Percentiles rank a stretch among this genome's conserved stretches.
These are phyloP conservation scores for Lizonia empirigonia DNA, from an alignment of 2,329 filamentous ascomycete species.

Conservation along the genomic window DNA sequence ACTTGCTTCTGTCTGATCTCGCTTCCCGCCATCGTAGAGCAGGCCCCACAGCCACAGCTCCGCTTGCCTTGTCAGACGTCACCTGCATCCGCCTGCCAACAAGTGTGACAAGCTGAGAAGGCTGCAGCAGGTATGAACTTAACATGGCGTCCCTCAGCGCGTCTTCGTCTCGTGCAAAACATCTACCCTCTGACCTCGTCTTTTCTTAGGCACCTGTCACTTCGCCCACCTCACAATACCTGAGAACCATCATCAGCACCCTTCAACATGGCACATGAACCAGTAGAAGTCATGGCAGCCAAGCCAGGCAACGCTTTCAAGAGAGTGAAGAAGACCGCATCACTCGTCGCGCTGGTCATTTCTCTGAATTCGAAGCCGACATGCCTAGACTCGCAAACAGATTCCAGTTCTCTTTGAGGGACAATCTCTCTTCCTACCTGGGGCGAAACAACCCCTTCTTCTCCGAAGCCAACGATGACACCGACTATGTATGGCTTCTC, in stretches of 20 bases:
- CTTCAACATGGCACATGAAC: slow-evolving; percentile 35
- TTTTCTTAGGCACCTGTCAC: slow-evolving; percentile 29
- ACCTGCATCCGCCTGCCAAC: slow-evolving; percentile 16
- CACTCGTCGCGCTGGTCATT: slow-evolving; percentile 37
- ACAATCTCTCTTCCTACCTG: slow-evolving; percentile 49
- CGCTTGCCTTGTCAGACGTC: slow-evolving; percentile 23
- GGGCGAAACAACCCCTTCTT: slow-evolving; percentile 48
- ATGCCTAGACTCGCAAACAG: slow-evolving; percentile 45
- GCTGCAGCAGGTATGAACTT: slow-evolving; percentile 28
- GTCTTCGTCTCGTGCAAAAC: slow-evolving; percentile 42
- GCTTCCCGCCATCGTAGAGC: slow-evolving; percentile 18
- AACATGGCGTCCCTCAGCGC: slow-evolving; percentile 24
- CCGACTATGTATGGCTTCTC: slow-evolving; percentile 83
- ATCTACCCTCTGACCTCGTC: slow-evolving; percentile 40
- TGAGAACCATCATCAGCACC: slow-evolving; percentile 13
- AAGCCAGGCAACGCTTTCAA: slow-evolving; percentile 37
- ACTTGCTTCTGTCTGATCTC: slow-evolving; percentile 10
- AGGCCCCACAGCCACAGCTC: slow-evolving; percentile 14
- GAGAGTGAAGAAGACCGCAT: slow-evolving; percentile 43
- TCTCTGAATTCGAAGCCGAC: slow-evolving; percentile 44
- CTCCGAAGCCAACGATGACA: slow-evolving; percentile 59
- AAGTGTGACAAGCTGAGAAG: slow-evolving; percentile 20
- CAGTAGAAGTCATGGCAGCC: slow-evolving; percentile 36
- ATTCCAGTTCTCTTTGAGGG: slow-evolving; percentile 46
- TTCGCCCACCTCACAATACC: slow-evolving; percentile 17